These are phyloP conservation scores for Phytophthora citricola DNA, from an alignment of 352 stramenopile species.

Conservation along the genomic window DNA sequence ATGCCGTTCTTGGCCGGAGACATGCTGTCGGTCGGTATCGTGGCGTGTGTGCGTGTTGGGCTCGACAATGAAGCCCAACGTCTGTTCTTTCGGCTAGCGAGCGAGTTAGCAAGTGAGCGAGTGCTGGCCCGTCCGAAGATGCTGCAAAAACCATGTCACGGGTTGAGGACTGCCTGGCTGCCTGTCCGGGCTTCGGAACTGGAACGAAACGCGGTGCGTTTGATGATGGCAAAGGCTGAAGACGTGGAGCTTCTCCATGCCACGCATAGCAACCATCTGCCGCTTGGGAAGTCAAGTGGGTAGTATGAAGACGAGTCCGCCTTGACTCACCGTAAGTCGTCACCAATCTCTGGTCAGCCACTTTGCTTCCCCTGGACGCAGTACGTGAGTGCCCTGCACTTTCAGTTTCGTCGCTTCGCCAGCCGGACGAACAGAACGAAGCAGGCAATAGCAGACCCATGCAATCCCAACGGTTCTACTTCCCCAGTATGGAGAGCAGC, in stretches of 20 bases:
- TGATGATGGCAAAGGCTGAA: slow-evolving; percentile 14
- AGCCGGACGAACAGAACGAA: slow-evolving; percentile 20
- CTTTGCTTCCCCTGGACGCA: slow-evolving; percentile 17
- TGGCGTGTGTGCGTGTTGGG: not conserved
- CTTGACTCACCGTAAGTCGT: slow-evolving; percentile 20
- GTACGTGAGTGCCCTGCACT: slow-evolving; percentile 24
- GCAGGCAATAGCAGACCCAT: slow-evolving; percentile 6
- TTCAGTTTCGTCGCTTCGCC: slow-evolving; percentile 26
- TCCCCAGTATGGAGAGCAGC: slow-evolving; percentile 20
- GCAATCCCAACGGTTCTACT: slow-evolving; percentile 8
- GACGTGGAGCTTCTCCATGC: not conserved
- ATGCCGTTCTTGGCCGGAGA: slow-evolving; percentile 25
- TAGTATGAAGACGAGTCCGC: slow-evolving; percentile 6
- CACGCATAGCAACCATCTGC: slow-evolving; percentile 13
- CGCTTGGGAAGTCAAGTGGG: slow-evolving; percentile 22
- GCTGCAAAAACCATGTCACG: slow-evolving; percentile 11
- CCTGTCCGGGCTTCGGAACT: slow-evolving; percentile 17
- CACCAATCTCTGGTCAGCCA: slow-evolving; percentile 10
- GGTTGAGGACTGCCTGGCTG: slow-evolving; percentile 18
- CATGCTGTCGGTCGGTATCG: slow-evolving; percentile 29
- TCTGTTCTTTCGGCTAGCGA: not conserved
- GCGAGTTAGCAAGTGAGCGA: slow-evolving; percentile 31
- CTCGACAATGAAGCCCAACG: slow-evolving; percentile 24
- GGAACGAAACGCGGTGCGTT: slow-evolving; percentile 29
- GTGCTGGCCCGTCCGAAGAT: slow-evolving; percentile 16